These are phyloP conservation scores for Aspergillus bridgeri DNA, from an alignment of 495 filamentous ascomycete species.

Conservation along the genomic window DNA sequence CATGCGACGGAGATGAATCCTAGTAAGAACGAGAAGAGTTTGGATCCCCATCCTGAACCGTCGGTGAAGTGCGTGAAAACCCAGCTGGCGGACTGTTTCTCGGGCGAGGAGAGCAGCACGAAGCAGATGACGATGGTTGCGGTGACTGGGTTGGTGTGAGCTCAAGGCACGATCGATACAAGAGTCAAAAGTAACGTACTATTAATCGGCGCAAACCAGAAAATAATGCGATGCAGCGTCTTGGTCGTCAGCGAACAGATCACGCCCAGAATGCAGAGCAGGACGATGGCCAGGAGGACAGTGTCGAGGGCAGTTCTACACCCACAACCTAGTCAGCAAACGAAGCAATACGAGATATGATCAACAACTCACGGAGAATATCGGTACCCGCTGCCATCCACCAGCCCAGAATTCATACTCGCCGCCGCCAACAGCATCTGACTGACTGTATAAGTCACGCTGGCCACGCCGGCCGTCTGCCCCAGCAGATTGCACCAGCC, in stretches of 20 bases:
- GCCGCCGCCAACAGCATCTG: constrained; percentile 57
- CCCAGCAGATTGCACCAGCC: constrained; percentile 63
- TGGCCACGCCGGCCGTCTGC: constrained; percentile 57
- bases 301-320: constrained; percentile 58
- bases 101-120: constrained; percentile 58
- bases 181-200: constrained; percentile 44
- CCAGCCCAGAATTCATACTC: constrained; percentile 54
- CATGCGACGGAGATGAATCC: constrained; percentile 71
- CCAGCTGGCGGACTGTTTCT: constrained; percentile 61
- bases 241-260: constrained; percentile 66
- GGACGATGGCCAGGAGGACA: constrained; percentile 55
- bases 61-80: constrained; percentile 66
- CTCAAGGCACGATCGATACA: too few relatives aligned
- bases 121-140: constrained; percentile 61
- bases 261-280: constrained; percentile 56
- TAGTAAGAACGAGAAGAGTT: constrained; percentile 61
- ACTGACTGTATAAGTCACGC: constrained; percentile 53
- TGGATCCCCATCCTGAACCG: constrained; percentile 64
- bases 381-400: constrained; percentile 35
- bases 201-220: constrained; percentile 75
- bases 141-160: constrained; percentile 31
- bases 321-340: constrained; percentile 1
- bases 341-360: background rate
- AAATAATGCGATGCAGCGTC: constrained; percentile 57
- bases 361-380: constrained; percentile 41